Evolutionary conservation across 495 filamentous ascomycete genomes (phyloP), one percentile per base, ranked within the genome.

Genomic region (Polyplosphaeria fusca): DNA sequence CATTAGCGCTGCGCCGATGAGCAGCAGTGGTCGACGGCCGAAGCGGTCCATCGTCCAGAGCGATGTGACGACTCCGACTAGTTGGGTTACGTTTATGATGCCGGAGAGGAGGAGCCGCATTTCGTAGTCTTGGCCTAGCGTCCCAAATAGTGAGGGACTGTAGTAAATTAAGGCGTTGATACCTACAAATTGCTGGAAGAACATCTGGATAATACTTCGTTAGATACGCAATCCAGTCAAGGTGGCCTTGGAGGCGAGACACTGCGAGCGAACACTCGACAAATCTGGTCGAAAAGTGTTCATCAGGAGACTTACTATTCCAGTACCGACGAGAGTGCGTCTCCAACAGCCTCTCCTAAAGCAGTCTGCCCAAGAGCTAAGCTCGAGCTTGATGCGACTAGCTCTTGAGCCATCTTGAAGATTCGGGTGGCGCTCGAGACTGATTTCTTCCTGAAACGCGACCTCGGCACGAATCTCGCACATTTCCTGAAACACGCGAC

Each of bases 21-120:
- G 52, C 11, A 70, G 57, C 16, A 71, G 39, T 12, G 55, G 56
- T 19, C 68, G 44, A 1, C 70, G 61, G 0, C 70, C 70, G 32
- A 71, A 54, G 1, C 47, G 26, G 47, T 73, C 68, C 60, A 73
- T 67, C 19, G 32, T 63, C 61, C 64, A 69, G 20, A 70, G 32
- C 0, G 49, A 63, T 9, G 48, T 55, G 2, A 32, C 30, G 13
- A 64, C 59, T 18, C 54, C 69, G 7, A 72, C 62, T 1, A 71
- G 52, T 41, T 84, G 79, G 19, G 73, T 69, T 13, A 83, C 64
- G 52, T 84, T 84, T 30, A 82, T 68, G 18, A 84, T 75, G 13
- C 82, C 81, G 4, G 79, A 80, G 74, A 84, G 79, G 51, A 80
- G 72, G 7, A 84, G 70, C 47, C 79, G 77, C 77, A 82, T 81